Evolutionary conservation across 306 rosid species (phyloP), one percentile per base, ranked within the genome.

Genomic region (Neltuma alba): DNA sequence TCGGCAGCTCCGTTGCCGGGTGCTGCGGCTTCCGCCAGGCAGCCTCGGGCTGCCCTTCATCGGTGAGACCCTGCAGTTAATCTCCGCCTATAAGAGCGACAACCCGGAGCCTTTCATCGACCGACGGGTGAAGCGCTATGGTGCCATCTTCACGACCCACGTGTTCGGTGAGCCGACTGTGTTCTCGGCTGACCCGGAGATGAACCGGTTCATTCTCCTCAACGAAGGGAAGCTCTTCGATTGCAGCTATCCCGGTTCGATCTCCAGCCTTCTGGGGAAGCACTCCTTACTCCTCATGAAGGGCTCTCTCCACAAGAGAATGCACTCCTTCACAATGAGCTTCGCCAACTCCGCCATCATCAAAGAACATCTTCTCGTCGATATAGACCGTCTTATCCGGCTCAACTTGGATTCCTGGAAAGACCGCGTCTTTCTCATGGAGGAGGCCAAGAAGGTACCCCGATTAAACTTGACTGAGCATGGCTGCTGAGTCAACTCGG

Each of bases 41-140:
- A 91, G 77, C 76, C 77, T 90, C 2, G 98, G 99, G 0, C 77
- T 95, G 0, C 99, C 99, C 11, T 73, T 95, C 11, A 75, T 92
- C 76, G 97, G 99, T 0, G 99, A 95, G 86, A 91, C 99, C 3
- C 79, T 91, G 28, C 98, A 95, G 27, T 89, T 95, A 4, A 92
- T 95, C 83, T 86, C 97, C 0, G 98, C 98, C 18, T 95, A 95
- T 83, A 92, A 92, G 88, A 89, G 88, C 3, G 94, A 90, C 70
- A 90, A 95, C 72, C 99, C 99, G 0, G 99, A 95, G 25, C 99
- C 99, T 9, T 95, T 95, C 82, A 84, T 95, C 38, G 99, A 95
- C 86, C 78, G 80, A 62, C 41, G 98, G 60, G 92, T 92, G 79
- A 80, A 27, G 34, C 89, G 93, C 57, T 92, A 84, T 87, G 99